Base-by-base conservation (phyloP, 345 rosid species). In the Populus nigra region DNA sequence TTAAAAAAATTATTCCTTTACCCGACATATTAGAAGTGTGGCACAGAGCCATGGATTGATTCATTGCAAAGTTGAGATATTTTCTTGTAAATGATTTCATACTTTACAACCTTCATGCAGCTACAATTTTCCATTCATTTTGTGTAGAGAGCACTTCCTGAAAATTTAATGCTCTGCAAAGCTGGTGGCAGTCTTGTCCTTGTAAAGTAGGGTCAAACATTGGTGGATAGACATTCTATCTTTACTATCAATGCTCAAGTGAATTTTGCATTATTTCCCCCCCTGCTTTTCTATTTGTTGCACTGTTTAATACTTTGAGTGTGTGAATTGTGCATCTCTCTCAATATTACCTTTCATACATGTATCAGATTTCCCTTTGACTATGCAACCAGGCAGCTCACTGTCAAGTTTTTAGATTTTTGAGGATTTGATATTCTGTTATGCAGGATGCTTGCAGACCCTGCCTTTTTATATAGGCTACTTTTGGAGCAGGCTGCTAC, bases 371-470 rank as follows among this genome's bases (percentile, higher is more conserved):
- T 73, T 41, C 29, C 20, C 17, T 43, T 38, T 38, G 18, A 63
- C 1, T 23, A 6, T 47, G 27, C 27, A 1, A 33, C 4, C 15
- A 7, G 20, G 25, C 12, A 38, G 10, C 27, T 29, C 43, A 13
- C 61, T 39, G 27, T 71, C 61, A 43, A 63, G 29, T 71, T 15
- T n/a, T 77, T 55, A 73, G 45, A 75, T 38, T 67, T 69, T 71
- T 77, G 11, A 76, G 63, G 50, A 66, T 74, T 35, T 63, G 66
- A 49, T 29, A 33, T 68, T 76, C 57, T 75, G 73, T 78, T 82
- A 31, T 35, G 68, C 88, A 96, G 99, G 90, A 92, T 96, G 96
- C 83, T 93, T 71, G 98, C 97, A 61, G 97, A 96, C 89, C 97
- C 98, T 75, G 88, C 94, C 73, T 92, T 96, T 80, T 77, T 96